Conservation (phyloP, 768 basidiomycete genomes). For the Lentinula sp. region DNA sequence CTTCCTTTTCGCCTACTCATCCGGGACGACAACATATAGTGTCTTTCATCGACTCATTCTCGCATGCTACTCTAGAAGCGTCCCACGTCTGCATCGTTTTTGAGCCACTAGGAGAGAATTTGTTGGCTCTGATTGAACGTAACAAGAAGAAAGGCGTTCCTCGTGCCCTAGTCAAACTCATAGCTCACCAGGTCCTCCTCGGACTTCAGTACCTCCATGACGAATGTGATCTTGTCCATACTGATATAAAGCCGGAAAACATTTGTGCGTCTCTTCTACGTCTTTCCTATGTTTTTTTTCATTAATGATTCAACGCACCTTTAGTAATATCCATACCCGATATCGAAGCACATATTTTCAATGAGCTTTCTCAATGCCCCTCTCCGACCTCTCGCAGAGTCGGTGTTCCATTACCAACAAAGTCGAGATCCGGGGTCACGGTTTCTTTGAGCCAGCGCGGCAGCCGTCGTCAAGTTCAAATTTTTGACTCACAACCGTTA, state of each 20-base stretch:
- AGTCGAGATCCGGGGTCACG: slow-evolving; percentile 52
- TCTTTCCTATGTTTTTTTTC: background rate
- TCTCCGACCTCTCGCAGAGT: slow-evolving; percentile 76
- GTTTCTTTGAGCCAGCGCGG: slow-evolving; percentile 50
- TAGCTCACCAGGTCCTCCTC: slow-evolving; percentile 80
- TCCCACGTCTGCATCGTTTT: slow-evolving; percentile 89
- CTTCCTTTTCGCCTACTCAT: slow-evolving; percentile 65
- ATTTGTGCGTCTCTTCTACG: slow-evolving; percentile 59
- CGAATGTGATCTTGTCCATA: slow-evolving; percentile 89
- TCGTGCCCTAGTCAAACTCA: slow-evolving; percentile 73
- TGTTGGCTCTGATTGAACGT: slow-evolving; percentile 68
- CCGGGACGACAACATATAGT: slow-evolving; percentile 79
- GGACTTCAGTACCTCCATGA: slow-evolving; percentile 91
- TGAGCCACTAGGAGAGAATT: slow-evolving; percentile 77
- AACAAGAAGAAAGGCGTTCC: slow-evolving; percentile 84
- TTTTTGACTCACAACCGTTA: slow-evolving; percentile 78
- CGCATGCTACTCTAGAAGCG: slow-evolving; percentile 65
- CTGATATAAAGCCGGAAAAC: slow-evolving; percentile 94
- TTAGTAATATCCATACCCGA: slow-evolving; percentile 82
- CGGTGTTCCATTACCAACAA: slow-evolving; percentile 68
- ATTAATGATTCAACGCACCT: slow-evolving; percentile 20
- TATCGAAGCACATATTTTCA: slow-evolving; percentile 65
- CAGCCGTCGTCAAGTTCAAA: slow-evolving; percentile 65
- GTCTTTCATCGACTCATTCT: slow-evolving; percentile 87
- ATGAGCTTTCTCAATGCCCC: slow-evolving; percentile 61